A percentile compares a stretch with the other conserved stretches of the same genome.
These are phyloP conservation scores for Dictyostelium capitatum DNA, from an alignment of 78 protist genomes.

Conservation along the genomic window DNA sequence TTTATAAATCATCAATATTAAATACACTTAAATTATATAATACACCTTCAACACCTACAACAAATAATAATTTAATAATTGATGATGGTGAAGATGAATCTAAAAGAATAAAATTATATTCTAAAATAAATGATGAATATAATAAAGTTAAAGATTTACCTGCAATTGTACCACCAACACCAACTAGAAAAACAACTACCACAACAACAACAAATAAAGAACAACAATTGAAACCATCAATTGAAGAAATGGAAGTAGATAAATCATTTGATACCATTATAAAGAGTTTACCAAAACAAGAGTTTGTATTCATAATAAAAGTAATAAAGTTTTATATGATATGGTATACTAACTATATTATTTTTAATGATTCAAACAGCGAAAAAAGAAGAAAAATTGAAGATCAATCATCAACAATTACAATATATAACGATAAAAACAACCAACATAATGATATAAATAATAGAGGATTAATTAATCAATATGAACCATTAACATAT, in stretches of 20 bases:
- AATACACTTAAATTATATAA: slow-evolving; percentile 22
- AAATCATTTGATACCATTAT: slow-evolving; percentile 37
- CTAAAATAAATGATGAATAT: slow-evolving; percentile 82
- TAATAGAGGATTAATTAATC: slow-evolving; percentile 32
- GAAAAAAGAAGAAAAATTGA: slow-evolving; percentile 65
- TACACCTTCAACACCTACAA: neutral
- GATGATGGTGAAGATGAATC: slow-evolving; percentile 32
- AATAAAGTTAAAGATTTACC: slow-evolving; percentile 28
- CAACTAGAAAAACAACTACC: neutral
- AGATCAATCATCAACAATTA: slow-evolving; percentile 12
- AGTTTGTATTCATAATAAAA: neutral
- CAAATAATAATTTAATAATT: neutral
- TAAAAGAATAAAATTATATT: slow-evolving; percentile 26
- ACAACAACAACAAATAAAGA: slow-evolving; percentile 7
- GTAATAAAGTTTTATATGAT: neutral
- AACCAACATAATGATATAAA: slow-evolving; percentile 3
- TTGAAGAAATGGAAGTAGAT: slow-evolving; percentile 25
- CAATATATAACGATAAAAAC: neutral
- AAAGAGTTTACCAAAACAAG: slow-evolving; percentile 30
- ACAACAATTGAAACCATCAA: slow-evolving; percentile 26
- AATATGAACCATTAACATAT: slow-evolving; percentile 36
- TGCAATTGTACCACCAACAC: neutral
- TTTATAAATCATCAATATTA: slow-evolving; percentile 3
- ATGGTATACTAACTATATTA: neutral
- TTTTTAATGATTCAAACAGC: neutral